A percentile compares a stretch with the other conserved stretches of the same genome.
These are phyloP conservation scores for Cladosporium sp. DNA, from an alignment of 2,329 filamentous ascomycete genomes.

Conservation along the genomic window DNA sequence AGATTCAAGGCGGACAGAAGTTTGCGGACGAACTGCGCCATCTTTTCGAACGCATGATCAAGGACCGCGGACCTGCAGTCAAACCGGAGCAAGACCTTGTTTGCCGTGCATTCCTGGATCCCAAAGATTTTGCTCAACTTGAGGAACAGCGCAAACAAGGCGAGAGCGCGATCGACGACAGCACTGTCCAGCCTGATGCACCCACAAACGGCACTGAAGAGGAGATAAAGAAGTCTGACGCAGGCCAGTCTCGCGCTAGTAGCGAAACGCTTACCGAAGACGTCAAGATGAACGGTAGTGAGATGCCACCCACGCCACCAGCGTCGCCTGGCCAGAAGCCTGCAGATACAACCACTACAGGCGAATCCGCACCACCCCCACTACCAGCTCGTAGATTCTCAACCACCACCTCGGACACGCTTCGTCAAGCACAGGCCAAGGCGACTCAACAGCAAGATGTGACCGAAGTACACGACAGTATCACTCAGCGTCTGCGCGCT, in stretches of 20 bases:
- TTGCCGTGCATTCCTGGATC: constrained; percentile 36
- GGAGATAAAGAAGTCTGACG: background rate
- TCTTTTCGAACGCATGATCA: constrained; percentile 41
- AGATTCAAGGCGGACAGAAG: constrained; percentile 38
- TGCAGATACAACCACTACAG: constrained; percentile 32
- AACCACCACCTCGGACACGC: constrained; percentile 28
- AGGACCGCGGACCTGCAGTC: constrained; percentile 29
- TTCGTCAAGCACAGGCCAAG: constrained; percentile 57
- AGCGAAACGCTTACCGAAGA: constrained; percentile 30
- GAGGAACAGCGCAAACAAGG: constrained; percentile 20
- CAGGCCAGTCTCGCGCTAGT: constrained; percentile 23
- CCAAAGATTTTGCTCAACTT: constrained; percentile 30
- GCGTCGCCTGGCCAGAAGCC: constrained; percentile 40
- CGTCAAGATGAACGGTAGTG: constrained; percentile 26
- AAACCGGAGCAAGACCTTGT: constrained; percentile 39
- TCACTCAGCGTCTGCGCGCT: constrained; percentile 85
- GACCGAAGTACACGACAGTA: constrained; percentile 90
- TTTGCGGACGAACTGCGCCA: constrained; percentile 37
- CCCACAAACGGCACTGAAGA: background rate
- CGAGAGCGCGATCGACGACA: constrained; percentile 24
- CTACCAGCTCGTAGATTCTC: constrained; percentile 51
- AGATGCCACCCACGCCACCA: constrained; percentile 32
- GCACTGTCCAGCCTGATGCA: background rate
- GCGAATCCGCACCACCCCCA: constrained; percentile 48
- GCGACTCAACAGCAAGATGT: constrained; percentile 80